Percentiles rank a stretch among this genome's conserved stretches.
Evolutionary conservation across 2,329 filamentous ascomycete genomes (phyloP).

Genomic region (Cladosporium sp.): DNA sequence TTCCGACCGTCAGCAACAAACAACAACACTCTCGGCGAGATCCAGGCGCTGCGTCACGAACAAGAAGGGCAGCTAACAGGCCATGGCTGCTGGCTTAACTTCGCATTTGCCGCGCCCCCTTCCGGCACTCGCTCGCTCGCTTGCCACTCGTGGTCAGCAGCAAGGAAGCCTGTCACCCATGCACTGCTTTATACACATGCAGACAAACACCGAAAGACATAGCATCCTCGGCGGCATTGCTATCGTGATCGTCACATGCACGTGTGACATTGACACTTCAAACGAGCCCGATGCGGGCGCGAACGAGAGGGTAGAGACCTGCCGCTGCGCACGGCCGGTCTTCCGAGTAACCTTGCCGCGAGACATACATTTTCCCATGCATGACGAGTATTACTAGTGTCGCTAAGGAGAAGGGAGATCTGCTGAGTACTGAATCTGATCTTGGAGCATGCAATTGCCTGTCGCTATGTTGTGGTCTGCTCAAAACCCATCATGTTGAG

Average conservation of each 20-base stretch:
- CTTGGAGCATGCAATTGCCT: too few relatives aligned
- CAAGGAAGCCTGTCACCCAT: neutral
- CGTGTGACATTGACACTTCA: neutral
- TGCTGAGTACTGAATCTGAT: too few relatives aligned
- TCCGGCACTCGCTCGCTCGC: neutral
- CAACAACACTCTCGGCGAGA: neutral
- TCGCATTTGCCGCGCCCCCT: neutral
- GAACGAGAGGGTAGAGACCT: neutral
- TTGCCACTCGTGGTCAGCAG: neutral
- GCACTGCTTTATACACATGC: neutral
- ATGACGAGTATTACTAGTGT: neutral
- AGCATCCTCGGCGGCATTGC: neutral
- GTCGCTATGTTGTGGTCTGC: neutral
- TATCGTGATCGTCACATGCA: conserved; percentile 1
- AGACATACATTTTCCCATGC: neutral
- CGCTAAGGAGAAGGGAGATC: neutral
- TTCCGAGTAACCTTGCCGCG: neutral
- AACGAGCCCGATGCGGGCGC: neutral
- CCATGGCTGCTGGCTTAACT: neutral
- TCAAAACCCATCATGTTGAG: neutral
- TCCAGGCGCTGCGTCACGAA: conserved; percentile 7
- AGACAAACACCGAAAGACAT: neutral
- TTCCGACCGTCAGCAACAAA: neutral
- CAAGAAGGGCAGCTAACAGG: neutral
- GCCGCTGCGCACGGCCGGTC: neutral